Conservation (phyloP, 2,329 filamentous ascomycete genomes). For the Bipolaris cookei region DNA sequence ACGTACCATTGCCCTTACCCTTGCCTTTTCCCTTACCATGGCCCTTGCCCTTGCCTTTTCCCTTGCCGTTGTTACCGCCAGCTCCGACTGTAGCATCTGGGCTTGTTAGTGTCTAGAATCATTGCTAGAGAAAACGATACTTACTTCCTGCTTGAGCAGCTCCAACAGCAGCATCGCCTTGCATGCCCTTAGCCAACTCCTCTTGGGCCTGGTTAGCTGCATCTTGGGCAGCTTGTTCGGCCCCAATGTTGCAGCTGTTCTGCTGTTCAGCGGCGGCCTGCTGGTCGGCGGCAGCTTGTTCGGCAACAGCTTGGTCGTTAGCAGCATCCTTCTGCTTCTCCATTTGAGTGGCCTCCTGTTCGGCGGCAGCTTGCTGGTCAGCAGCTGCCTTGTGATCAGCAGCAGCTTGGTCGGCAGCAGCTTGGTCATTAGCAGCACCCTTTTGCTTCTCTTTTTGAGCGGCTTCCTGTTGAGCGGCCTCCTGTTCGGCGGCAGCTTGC, state of each 20-base stretch:
- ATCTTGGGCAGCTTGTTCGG: conserved; percentile 8
- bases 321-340: conserved; percentile 1
- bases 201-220: conserved; percentile 2
- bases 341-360: not conserved
- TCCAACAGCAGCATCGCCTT: not conserved
- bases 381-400: no score
- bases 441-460: conserved; percentile 3
- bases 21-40: conserved; percentile 15
- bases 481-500: not conserved
- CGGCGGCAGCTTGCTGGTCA: conserved; percentile 4
- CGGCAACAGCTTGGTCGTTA: not conserved
- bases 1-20: conserved; percentile 5
- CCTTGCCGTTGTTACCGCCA: conserved; percentile 18
- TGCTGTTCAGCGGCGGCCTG: conserved; percentile 7
- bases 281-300: conserved; percentile 13
- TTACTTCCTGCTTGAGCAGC: conserved; percentile 22
- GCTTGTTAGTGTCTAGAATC: not conserved
- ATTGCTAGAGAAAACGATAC: not conserved
- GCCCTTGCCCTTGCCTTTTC: conserved; percentile 16
- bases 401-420: conserved; percentile 3
- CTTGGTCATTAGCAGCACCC: no score
- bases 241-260: conserved; percentile 7
- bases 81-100: conserved; percentile 16
- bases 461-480: not conserved
- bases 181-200: conserved; percentile 7